Percentiles rank a stretch among this genome's conserved stretches.
These are phyloP conservation scores for Acanthamoeba sp. DNA, from an alignment of 208 protist species.

Conservation along the genomic window DNA sequence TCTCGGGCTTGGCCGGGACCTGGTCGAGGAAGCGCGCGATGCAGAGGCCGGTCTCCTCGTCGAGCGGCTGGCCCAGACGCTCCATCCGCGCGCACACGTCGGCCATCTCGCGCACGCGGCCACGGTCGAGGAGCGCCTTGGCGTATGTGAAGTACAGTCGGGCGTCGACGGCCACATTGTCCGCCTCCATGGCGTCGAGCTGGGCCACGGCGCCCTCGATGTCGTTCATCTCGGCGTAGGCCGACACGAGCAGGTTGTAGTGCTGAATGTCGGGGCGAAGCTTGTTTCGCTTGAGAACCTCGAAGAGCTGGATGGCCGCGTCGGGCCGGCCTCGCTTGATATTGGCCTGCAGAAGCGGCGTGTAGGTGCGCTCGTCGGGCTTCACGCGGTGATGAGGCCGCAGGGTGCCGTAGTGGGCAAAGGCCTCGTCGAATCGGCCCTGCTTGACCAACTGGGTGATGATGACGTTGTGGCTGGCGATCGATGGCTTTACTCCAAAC, in stretches of 20 bases:
- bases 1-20: not conserved
- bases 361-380: not conserved
- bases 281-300: not conserved
- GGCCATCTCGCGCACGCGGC: not conserved
- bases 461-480: slow-evolving; percentile 12
- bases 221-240: not conserved
- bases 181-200: not conserved
- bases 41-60: not conserved
- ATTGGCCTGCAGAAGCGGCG: not conserved
- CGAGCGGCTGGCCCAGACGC: not conserved
- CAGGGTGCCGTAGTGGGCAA: not conserved
- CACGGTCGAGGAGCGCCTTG: not conserved
- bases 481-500: not conserved
- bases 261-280: not conserved
- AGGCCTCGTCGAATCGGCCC: not conserved
- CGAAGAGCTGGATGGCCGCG: slow-evolving; percentile 15
- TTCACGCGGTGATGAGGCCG: not conserved
- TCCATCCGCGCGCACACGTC: slow-evolving; percentile 33
- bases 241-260: not conserved
- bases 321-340: not conserved
- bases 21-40: slow-evolving; percentile 2
- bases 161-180: not conserved
- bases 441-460: not conserved
- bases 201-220: not conserved
- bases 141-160: not conserved